Percentiles rank a stretch among this genome's conserved stretches.
phyloP scores from a whole-genome alignment of 2,329 filamentous ascomycete species.

The Cadophora gregata region DNA sequence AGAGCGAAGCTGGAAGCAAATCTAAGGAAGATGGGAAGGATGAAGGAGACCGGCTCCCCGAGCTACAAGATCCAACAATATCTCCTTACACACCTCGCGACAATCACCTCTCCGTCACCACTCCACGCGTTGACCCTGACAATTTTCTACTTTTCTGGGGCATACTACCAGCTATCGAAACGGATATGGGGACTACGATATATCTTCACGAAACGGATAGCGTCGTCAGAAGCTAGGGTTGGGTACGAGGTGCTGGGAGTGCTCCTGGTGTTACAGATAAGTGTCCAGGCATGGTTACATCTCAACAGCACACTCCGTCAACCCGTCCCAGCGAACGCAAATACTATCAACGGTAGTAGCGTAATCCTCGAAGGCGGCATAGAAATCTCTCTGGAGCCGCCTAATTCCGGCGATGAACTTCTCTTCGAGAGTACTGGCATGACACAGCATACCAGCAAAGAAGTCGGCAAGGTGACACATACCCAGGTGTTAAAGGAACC shows the following conservation, averaged over 20 bases:
- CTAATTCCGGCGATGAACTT: conserved; percentile 68
- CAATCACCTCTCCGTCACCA: conserved; percentile 81
- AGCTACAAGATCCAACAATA: conserved; percentile 67
- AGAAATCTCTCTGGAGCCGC: conserved; percentile 68
- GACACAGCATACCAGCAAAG: conserved; percentile 27
- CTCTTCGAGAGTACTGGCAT: conserved; percentile 54
- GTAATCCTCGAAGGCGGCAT: conserved; percentile 56
- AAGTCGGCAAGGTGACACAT: conserved; percentile 58
- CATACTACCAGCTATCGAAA: conserved; percentile 94
- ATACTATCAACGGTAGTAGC: conserved; percentile 49
- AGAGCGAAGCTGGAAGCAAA: conserved; percentile 59
- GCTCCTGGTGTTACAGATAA: conserved; percentile 84
- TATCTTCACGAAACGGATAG: conserved; percentile 85
- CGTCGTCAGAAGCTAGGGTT: conserved; percentile 68
- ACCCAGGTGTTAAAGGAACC: conserved; percentile 59
- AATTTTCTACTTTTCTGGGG: conserved; percentile 95
- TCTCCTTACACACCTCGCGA: conserved; percentile 76
- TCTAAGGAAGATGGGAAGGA: conserved; percentile 39
- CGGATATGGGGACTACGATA: conserved; percentile 85
- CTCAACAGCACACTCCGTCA: conserved; percentile 49
- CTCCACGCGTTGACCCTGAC: conserved; percentile 83
- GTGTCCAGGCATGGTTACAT: conserved; percentile 84
- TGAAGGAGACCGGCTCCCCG: conserved; percentile 40
- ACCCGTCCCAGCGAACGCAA: conserved; percentile 43
- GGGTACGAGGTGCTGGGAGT: conserved; percentile 96